Base-by-base conservation (phyloP, 2,329 filamentous ascomycete genomes). In the Conoideocrella luteorostrata region DNA sequence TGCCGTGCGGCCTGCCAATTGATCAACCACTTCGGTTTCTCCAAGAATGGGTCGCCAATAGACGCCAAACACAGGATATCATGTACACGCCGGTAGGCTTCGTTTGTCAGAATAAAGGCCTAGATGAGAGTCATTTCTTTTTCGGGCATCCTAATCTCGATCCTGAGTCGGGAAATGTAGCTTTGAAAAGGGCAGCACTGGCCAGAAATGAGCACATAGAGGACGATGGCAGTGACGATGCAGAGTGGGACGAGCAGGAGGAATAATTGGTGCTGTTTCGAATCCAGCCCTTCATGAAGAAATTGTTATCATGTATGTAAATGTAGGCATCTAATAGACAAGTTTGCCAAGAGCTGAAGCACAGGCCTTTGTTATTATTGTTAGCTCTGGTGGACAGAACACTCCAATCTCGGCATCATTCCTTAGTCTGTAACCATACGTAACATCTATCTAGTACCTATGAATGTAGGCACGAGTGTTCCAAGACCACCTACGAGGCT, bases 81-180 rank as follows among this genome's bases (percentile, higher is more conserved):
- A 52, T 68, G 24, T 72, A 80, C 17, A 82, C 76, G 0, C 78
- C 76, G 0, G 78, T 82, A 67, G 77, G 77, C 0, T 74, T 71
- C 51, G 45, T 80, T 1, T 71, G 69, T 10, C 69, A 71, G 5
- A 70, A 72, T 4, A 74, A 72, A 42, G 54, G 56, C 0, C 60
- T 81, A 0, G 56, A 56, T 0, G 52, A 56, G 4, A 61, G 61
- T 4, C 75, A 80, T 46, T 61, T 71, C 0, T 80, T 81, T 57
- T 80, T 82, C 36, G 15, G 13, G 36, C 9, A 9, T 9, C 12
- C 5, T 5, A 18, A 9, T 15, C 11, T 17, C 10, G n/a, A 17
- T 5, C 9, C n/a, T 17, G 30, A 5, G 30, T 33, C 30, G n/a
- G n/a, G n/a, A n/a, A n/a, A n/a, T 33, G 10, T 17, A n/a, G 30